Base-by-base conservation (phyloP, 2,329 filamentous ascomycete genomes). In the Diaporthe longicolla region DNA sequence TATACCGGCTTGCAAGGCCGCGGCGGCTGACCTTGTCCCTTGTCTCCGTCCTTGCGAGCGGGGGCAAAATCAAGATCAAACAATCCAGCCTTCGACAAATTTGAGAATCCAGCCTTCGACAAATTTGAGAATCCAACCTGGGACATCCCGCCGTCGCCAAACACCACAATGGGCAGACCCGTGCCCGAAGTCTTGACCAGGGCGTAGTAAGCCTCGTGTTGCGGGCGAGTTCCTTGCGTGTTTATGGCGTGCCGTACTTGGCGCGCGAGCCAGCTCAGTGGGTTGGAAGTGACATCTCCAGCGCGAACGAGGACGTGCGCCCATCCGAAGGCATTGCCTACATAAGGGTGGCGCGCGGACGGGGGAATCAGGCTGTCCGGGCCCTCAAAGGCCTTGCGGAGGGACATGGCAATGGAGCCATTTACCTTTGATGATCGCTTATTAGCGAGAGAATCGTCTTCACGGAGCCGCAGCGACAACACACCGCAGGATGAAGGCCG, bases 141-240 rank as follows among this genome's bases (percentile, higher is more conserved):
- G 37, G 79, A 76, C 82, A 82, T 83, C n/a, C 74, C 76, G 32
- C 75, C 74, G 10, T 81, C 77, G 6, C 82, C 82, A 61, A 83
- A 82, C 7, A 78, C 70, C 1, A 81, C 79, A 8, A 24, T 58
- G 5, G 82, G 77, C 21, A 77, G 70, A 4, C 78, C 78, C 8
- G 40, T 70, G 0, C 72, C 69, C 13, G 77, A 76, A 37, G 76
- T 71, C 5, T 79, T 78, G 54, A 80, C 73, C 61, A 81, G 76
- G 26, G 77, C 75, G 24, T 76, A 78, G 76, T 80, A 83, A 48
- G 80, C 84, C 74, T 84, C 81, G 69, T 82, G 76, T 76, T 84
- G 83, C 4, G 70, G 77, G 2, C 79, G 77, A 4, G 81, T 81
- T 21, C 81, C 80, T 63, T 80, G 82, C 71, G 80, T 78, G 19